Percentiles rank a stretch among this genome's conserved stretches.
These are phyloP conservation scores for Chlamydomonas urium DNA, from an alignment of 139 green algal species.

Conservation along the genomic window DNA sequence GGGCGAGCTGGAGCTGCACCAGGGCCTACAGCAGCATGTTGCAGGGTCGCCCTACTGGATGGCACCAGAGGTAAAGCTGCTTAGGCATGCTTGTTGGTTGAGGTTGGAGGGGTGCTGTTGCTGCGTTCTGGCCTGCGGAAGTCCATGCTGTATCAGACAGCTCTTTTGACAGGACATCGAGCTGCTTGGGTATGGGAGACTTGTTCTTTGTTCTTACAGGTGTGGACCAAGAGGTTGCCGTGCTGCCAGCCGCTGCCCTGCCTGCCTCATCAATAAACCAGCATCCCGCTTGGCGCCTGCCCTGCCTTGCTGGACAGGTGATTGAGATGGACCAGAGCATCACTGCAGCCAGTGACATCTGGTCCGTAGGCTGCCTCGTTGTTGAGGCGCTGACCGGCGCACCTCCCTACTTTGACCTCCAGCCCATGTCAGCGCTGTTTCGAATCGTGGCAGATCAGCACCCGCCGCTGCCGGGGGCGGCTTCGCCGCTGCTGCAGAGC, in stretches of 20 bases:
- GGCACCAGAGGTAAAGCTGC: slow-evolving; percentile 90
- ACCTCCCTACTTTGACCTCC: slow-evolving; percentile 92
- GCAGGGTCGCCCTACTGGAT: slow-evolving; percentile 97
- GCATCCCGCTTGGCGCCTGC: no score
- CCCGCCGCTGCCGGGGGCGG: slow-evolving; percentile 74
- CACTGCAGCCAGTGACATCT: slow-evolving; percentile 88
- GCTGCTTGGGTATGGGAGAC: slow-evolving; percentile 36
- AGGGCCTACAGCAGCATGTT: slow-evolving; percentile 46
- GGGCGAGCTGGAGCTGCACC: slow-evolving; percentile 47
- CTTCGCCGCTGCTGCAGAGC: slow-evolving; percentile 64
- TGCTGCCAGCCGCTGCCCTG: no score
- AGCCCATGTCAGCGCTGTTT: slow-evolving; percentile 90
- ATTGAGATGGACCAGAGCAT: slow-evolving; percentile 87
- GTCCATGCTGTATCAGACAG: no score
- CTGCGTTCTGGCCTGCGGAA: no score
- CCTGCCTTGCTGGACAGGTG: slow-evolving; percentile 66
- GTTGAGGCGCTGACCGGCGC: slow-evolving; percentile 92
- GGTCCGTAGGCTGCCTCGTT: slow-evolving; percentile 91
- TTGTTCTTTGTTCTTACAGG: neutral
- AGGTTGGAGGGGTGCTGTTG: no score
- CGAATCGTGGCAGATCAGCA: slow-evolving; percentile 81
- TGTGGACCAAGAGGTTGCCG: no score
- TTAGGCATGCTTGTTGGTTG: no score
- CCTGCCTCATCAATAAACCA: neutral
- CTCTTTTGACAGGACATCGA: no score